Evolutionary conservation across 2,329 filamentous ascomycete species (phyloP), one percentile per base, ranked within the genome.

Genomic region (Rhytidhysteron rufulum): DNA sequence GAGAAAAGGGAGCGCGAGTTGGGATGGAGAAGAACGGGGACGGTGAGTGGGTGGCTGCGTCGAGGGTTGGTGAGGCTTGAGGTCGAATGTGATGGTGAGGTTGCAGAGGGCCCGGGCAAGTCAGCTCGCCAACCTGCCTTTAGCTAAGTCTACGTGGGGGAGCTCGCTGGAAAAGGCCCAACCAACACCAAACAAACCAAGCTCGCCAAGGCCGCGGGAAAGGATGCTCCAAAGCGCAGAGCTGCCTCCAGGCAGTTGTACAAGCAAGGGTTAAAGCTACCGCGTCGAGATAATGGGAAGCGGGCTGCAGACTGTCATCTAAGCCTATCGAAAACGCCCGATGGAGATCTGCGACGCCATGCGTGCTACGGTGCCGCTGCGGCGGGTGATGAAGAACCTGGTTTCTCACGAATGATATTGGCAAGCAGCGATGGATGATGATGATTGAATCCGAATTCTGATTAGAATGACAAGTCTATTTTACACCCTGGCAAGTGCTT

Each of bases 381-480:
- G 34, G 22, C 40, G 47, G 44, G 37, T 34, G 42, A 48, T 31
- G 49, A 32, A 37, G 29, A 30, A 13, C 35, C 21, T 11, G 25
- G 18, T 35, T n/a, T 44, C 43, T 51, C 42, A 33, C 24, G 21
- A 35, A 41, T 34, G 32, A 48, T 32, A 35, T 46, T 37, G 34
- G 31, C 36, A 13, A 9, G 29, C 22, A 4, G 19, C 16, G 31
- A 15, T 13, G 13, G 19, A 38, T 41, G 41, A 45, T 46, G 43
- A 37, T 42, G 48, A n/a, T n/a, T n/a, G 53, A 54, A 43, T 54
- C 53, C 41, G 45, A n/a, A 58, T 57, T 58, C 50, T 41, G 47
- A 64, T 63, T 65, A 65, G 39, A 51, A 47, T 24, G 47, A 46
- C 39, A 41, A n/a, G 55, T 61, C 57, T 63, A 62, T 60, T 32